Evolutionary conservation across 139 green algal genomes (phyloP).

Genomic region (Edaphochlamys debaryana): DNA sequence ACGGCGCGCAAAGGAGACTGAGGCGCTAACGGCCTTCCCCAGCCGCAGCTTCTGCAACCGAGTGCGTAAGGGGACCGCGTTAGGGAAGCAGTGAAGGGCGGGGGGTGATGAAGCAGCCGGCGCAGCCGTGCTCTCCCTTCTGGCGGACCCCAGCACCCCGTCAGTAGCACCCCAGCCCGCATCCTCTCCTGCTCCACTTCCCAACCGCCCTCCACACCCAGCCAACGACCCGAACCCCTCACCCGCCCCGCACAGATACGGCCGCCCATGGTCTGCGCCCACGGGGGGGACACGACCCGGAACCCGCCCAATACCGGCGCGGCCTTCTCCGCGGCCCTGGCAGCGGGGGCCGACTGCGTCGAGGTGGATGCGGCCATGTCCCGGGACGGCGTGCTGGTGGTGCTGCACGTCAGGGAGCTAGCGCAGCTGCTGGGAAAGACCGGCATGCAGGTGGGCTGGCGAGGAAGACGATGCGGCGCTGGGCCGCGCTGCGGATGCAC

Average conservation of each 20-base stretch:
- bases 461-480: not conserved
- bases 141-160: too few relatives aligned
- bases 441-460: constrained; percentile 31
- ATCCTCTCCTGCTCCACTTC: too few relatives aligned
- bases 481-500: not conserved
- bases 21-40: constrained; percentile 16
- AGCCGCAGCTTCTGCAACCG: constrained; percentile 25
- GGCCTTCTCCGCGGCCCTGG: constrained; percentile 58
- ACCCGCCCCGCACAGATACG: constrained; percentile 34
- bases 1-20: not conserved
- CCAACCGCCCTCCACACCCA: too few relatives aligned
- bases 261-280: constrained; percentile 64
- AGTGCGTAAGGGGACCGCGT: too few relatives aligned
- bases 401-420: constrained; percentile 71
- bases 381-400: constrained; percentile 55
- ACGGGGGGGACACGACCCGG: constrained; percentile 61
- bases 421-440: constrained; percentile 28
- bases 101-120: too few relatives aligned
- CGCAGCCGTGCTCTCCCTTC: too few relatives aligned
- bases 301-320: constrained; percentile 59
- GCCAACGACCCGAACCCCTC: too few relatives aligned
- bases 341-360: constrained; percentile 57
- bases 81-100: too few relatives aligned
- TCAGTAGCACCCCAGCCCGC: too few relatives aligned
- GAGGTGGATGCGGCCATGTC: constrained; percentile 48